A percentile compares a stretch with the other conserved stretches of the same genome.
These are phyloP conservation scores for Umbelopsis sp. DNA, from an alignment of 192 early-diverging fungal species.

Conservation along the genomic window DNA sequence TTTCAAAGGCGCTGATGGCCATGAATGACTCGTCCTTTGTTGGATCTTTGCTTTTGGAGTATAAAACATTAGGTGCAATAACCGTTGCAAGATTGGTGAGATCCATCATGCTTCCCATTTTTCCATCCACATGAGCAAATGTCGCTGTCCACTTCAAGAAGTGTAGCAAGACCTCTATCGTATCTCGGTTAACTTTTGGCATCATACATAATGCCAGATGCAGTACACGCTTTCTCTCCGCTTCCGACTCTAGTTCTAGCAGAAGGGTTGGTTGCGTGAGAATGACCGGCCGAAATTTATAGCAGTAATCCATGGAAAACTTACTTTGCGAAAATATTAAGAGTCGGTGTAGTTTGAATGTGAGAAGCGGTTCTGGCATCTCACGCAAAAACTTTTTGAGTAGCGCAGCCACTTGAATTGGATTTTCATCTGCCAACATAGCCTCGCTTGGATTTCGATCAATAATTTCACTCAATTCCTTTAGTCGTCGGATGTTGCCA, in stretches of 20 bases:
- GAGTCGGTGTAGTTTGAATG: constrained; percentile 82
- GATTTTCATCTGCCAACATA: constrained; percentile 70
- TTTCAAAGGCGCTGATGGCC: constrained; percentile 70
- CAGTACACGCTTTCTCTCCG: constrained; percentile 63
- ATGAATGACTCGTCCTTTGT: constrained; percentile 71
- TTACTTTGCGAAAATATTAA: constrained; percentile 79
- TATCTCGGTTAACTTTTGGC: constrained; percentile 88
- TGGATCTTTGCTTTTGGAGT: constrained; percentile 82
- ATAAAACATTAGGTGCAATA: constrained; percentile 92
- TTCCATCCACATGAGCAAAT: constrained; percentile 68
- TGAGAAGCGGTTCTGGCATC: constrained; percentile 92
- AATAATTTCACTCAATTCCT: constrained; percentile 80
- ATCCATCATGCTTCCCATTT: constrained; percentile 91
- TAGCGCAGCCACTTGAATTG: constrained; percentile 91
- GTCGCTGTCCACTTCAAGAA: constrained; percentile 87
- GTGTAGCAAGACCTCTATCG: constrained; percentile 82
- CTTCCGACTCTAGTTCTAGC: constrained; percentile 51
- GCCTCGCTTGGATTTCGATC: constrained; percentile 78
- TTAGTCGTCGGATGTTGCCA: constrained; percentile 91
- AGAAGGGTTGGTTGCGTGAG: not conserved
- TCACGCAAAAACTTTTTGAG: constrained; percentile 96
- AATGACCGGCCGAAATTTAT: not conserved
- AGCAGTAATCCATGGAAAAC: not conserved
- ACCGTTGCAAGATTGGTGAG: constrained; percentile 90
- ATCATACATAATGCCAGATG: constrained; percentile 84